Percentiles rank a stretch among this genome's conserved stretches.
phyloP scores from a whole-genome alignment of 108 stramenopile genomes.

The Fistulifera solaris region DNA sequence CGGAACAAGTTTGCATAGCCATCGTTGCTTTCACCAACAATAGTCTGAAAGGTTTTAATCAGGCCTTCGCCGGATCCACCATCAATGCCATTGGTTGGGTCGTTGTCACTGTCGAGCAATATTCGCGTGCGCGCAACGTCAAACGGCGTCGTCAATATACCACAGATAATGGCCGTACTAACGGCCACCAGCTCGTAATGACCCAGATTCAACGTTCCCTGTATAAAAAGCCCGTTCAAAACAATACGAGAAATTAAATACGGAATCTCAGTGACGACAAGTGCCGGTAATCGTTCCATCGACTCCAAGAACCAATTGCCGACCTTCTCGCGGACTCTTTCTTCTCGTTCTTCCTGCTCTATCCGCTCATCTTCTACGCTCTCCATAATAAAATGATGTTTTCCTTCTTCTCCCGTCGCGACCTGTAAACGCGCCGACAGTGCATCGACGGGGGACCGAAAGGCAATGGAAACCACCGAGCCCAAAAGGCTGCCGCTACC shows the following conservation, averaged over 20 bases:
- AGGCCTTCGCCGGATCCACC: constrained; percentile 30
- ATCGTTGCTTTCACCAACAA: constrained; percentile 58
- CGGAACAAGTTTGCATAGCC: constrained; percentile 64
- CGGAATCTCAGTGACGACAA: constrained; percentile 50
- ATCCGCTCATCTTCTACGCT: not conserved
- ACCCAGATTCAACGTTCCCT: constrained; percentile 45
- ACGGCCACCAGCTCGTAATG: constrained; percentile 56
- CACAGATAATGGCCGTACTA: constrained; percentile 46
- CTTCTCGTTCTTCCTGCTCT: constrained; percentile 21
- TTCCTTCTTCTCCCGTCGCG: constrained; percentile 11
- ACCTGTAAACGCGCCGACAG: constrained; percentile 58
- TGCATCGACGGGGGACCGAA: constrained; percentile 70
- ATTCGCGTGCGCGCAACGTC: constrained; percentile 78
- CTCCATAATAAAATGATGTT: not conserved
- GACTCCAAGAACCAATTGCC: constrained; percentile 66
- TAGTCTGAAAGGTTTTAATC: constrained; percentile 34
- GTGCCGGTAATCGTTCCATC: constrained; percentile 44
- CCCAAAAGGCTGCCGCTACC: constrained; percentile 46
- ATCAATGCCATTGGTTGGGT: constrained; percentile 9
- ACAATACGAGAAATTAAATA: constrained; percentile 57
- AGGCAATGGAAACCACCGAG: constrained; percentile 52
- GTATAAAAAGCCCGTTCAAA: constrained; percentile 49
- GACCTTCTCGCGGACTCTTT: constrained; percentile 9
- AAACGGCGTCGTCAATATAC: constrained; percentile 77
- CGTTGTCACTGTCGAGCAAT: constrained; percentile 41